Evolutionary conservation across 2,329 filamentous ascomycete genomes (phyloP).

Genomic region (Alternaria gaisen): DNA sequence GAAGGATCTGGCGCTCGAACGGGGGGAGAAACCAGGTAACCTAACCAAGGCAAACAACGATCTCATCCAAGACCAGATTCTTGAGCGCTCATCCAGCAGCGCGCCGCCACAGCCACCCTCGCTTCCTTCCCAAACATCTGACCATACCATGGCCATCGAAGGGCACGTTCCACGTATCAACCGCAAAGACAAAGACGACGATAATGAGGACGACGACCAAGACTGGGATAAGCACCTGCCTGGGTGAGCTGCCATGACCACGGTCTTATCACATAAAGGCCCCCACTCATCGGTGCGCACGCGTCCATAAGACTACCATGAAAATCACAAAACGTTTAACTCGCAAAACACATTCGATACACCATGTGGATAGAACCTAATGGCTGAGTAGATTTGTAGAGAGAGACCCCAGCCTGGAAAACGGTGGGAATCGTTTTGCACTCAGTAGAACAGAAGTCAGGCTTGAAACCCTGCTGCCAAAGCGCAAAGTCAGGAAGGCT

Average conservation of each 20-base stretch:
- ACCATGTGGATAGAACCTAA: not conserved
- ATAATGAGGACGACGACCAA: slow-evolving; percentile 35
- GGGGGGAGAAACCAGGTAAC: slow-evolving; percentile 52
- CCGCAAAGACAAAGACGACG: slow-evolving; percentile 25
- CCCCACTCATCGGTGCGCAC: not conserved
- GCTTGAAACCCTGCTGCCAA: not conserved
- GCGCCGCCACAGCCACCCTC: slow-evolving; percentile 39
- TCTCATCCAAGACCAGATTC: slow-evolving; percentile 44
- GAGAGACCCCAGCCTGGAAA: not conserved
- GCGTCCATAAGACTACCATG: not conserved
- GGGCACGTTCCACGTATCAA: slow-evolving; percentile 47
- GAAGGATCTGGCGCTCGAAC: slow-evolving; percentile 54
- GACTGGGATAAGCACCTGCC: slow-evolving; percentile 50
- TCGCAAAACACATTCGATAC: not conserved
- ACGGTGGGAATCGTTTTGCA: not conserved
- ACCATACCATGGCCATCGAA: slow-evolving; percentile 50
- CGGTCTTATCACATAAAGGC: not conserved
- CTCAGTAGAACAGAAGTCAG: not conserved
- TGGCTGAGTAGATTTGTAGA: not conserved
- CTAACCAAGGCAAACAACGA: slow-evolving; percentile 44
- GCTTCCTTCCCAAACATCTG: slow-evolving; percentile 23
- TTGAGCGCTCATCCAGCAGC: slow-evolving; percentile 35
- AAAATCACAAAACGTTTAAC: not conserved
- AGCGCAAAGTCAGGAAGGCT: not conserved
- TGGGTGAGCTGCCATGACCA: slow-evolving; percentile 21